These are phyloP conservation scores for Takashimella koratensis DNA, from an alignment of 1,284 basidiomycete species.

Conservation along the genomic window DNA sequence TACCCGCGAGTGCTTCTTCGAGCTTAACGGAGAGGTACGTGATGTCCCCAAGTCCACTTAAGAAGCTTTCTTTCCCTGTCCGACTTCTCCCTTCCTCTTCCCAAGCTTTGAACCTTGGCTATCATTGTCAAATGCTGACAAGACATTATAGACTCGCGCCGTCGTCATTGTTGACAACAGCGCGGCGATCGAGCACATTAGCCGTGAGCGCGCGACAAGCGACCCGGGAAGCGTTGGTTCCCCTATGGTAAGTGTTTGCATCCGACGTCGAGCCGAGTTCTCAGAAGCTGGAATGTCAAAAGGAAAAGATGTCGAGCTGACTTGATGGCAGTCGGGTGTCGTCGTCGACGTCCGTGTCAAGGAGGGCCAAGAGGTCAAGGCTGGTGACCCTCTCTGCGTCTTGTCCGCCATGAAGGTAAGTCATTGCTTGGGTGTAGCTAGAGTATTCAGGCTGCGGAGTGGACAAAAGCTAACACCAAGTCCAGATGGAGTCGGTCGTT, in stretches of 20 bases:
- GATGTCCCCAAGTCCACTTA: constrained; percentile 9
- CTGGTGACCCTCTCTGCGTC: constrained; percentile 73
- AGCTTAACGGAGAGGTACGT: constrained; percentile 87
- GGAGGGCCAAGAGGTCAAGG: constrained; percentile 95
- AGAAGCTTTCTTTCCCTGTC: too few species aligned
- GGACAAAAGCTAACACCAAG: too few species aligned
- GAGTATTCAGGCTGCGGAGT: too few species aligned
- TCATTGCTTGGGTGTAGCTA: too few species aligned
- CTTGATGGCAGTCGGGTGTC: constrained; percentile 69
- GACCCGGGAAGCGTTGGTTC: constrained; percentile 95
- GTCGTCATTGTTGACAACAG: constrained; percentile 92
- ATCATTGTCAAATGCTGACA: constrained; percentile 7
- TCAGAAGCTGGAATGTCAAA: too few species aligned
- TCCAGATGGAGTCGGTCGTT: constrained; percentile 90
- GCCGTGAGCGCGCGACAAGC: constrained; percentile 82
- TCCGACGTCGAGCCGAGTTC: background rate
- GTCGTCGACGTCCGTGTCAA: constrained; percentile 96
- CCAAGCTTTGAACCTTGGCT: constrained; percentile 3
- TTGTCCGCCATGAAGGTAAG: constrained; percentile 85
- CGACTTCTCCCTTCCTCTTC: too few species aligned
- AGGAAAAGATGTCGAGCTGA: constrained; percentile 4
- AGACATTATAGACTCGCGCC: constrained; percentile 66
- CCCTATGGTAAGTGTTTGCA: constrained; percentile 63
- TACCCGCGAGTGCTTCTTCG: constrained; percentile 94
- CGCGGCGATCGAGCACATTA: constrained; percentile 90